Conservation (phyloP, 2,329 filamentous ascomycete species). For the Periconia sp. region DNA sequence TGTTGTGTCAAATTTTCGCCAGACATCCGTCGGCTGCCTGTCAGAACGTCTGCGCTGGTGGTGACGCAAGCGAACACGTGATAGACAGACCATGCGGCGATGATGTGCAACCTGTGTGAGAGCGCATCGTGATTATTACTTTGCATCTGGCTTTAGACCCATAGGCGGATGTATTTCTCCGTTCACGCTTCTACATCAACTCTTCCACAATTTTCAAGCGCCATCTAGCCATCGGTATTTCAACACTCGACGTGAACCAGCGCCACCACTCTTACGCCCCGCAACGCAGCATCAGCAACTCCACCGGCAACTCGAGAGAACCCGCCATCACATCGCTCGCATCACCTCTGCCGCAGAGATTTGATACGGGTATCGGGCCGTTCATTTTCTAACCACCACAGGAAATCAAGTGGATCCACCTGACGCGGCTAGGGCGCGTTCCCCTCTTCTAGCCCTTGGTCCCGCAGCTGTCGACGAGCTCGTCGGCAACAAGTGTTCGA, state of each 20-base stretch:
- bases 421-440: slow-evolving; percentile 20
- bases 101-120: too few relatives aligned
- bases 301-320: neutral
- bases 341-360: slow-evolving; percentile 19
- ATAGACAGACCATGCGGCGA: neutral
- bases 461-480: slow-evolving; percentile 2
- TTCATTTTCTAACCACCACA: neutral
- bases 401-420: neutral
- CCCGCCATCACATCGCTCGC: slow-evolving; percentile 9
- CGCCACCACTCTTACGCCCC: neutral
- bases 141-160: too few relatives aligned
- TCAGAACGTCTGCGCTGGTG: too few relatives aligned
- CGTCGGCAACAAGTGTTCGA: slow-evolving; percentile 1
- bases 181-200: too few relatives aligned
- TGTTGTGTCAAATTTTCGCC: too few relatives aligned
- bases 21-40: too few relatives aligned
- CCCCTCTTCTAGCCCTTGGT: slow-evolving; percentile 16
- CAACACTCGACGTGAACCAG: neutral
- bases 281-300: neutral
- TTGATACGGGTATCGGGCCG: slow-evolving; percentile 20
- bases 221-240: too few relatives aligned
- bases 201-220: too few relatives aligned
- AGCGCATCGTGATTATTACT: too few relatives aligned
- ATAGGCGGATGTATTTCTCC: too few relatives aligned
- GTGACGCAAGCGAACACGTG: neutral